phyloP scores from a whole-genome alignment of 495 filamentous ascomycete species.

The Penicillium psychrofluorescens region DNA sequence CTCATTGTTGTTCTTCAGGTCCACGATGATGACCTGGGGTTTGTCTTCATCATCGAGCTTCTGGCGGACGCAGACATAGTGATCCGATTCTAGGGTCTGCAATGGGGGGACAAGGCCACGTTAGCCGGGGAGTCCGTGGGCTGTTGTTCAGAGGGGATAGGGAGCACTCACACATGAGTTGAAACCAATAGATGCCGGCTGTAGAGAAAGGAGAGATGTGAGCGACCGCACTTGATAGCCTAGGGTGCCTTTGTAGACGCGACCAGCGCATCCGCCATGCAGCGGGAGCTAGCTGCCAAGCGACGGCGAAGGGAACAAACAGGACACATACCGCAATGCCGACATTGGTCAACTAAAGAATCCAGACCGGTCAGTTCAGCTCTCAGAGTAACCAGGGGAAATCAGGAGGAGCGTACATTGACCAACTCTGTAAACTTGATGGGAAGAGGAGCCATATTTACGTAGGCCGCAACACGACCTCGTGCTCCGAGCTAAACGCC shows the following conservation, averaged over 20 bases:
- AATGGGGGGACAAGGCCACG: conserved; percentile 4
- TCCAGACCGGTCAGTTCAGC: conserved; percentile 14
- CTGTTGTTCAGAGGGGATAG: conserved; percentile 1
- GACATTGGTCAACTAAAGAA: conserved; percentile 59
- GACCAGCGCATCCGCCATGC: conserved; percentile 14
- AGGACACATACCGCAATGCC: conserved; percentile 68
- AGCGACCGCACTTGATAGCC: conserved; percentile 23
- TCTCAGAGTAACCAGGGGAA: neutral
- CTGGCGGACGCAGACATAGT: conserved; percentile 91
- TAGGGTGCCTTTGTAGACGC: conserved; percentile 5
- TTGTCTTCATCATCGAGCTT: conserved; percentile 70
- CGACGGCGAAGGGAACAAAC: conserved; percentile 5
- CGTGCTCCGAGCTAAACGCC: conserved; percentile 43
- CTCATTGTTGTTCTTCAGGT: conserved; percentile 92
- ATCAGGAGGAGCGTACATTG: conserved; percentile 52
- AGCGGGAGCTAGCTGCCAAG: conserved; percentile 11
- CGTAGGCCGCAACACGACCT: conserved; percentile 42
- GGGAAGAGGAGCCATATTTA: conserved; percentile 70
- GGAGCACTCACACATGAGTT: conserved; percentile 78
- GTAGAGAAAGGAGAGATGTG: conserved; percentile 18
- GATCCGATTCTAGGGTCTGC: conserved; percentile 95
- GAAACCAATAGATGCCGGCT: conserved; percentile 86
- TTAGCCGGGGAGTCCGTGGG: conserved; percentile 6
- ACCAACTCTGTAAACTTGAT: conserved; percentile 95
- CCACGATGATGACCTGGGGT: conserved; percentile 92